Evolutionary conservation across 345 rosid species (phyloP).

Genomic region (Euphorbia peplus): DNA sequence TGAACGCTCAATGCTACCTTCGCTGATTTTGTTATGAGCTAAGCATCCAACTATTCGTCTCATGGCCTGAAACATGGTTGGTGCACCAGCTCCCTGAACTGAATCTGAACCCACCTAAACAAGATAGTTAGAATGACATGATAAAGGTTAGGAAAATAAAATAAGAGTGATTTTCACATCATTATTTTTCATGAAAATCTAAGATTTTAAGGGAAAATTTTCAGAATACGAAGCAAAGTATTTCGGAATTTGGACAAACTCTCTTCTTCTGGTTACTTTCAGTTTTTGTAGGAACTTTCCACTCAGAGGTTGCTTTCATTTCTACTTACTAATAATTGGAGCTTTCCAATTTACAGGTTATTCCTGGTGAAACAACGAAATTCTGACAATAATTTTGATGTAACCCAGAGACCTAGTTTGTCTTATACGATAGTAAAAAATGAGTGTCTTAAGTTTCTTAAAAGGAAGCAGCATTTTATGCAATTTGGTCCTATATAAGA

Average conservation of each 20-base stretch:
- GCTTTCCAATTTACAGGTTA: not conserved
- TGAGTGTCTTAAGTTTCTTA: not conserved
- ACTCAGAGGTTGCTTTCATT: not conserved
- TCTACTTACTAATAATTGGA: not conserved
- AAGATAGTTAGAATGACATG: slow-evolving; percentile 16
- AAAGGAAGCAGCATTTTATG: too few relatives aligned
- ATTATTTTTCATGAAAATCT: not conserved
- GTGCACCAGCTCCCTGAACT: slow-evolving; percentile 92
- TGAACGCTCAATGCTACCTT: slow-evolving; percentile 66
- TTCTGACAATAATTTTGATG: not conserved
- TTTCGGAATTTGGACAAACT: not conserved
- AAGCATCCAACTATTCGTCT: slow-evolving; percentile 74
- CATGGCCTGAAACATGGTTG: slow-evolving; percentile 92
- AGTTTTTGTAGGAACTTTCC: not conserved
- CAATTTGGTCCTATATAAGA: not conserved
- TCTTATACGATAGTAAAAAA: not conserved
- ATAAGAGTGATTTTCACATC: not conserved
- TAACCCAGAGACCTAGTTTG: too few relatives aligned
- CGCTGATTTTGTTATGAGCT: slow-evolving; percentile 46
- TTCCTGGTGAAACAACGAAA: not conserved
- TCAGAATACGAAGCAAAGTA: not conserved
- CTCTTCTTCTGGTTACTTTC: not conserved
- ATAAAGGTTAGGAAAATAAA: not conserved
- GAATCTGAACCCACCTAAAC: slow-evolving; percentile 89
- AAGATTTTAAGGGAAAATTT: not conserved